These are phyloP conservation scores for Gamarada debralockiae DNA, from an alignment of 495 filamentous ascomycete genomes.

Conservation along the genomic window DNA sequence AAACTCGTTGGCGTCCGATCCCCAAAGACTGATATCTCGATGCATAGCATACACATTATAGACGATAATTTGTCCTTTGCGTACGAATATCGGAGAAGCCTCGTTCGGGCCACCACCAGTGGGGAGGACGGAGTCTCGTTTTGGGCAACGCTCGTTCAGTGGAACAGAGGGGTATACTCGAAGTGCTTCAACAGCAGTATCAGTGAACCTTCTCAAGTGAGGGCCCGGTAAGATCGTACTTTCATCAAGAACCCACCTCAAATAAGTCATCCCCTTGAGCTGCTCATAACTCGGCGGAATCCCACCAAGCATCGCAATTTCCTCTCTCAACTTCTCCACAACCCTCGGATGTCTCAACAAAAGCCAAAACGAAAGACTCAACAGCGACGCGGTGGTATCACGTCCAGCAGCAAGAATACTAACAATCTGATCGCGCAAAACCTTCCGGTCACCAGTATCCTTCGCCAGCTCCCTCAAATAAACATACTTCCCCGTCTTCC, in stretches of 20 bases:
- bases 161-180: constrained; percentile 55
- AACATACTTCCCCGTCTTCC: background rate
- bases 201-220: too few relatives aligned
- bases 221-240: background rate
- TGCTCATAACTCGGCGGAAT: constrained; percentile 15
- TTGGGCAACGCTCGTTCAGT: constrained; percentile 47
- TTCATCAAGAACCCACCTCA: constrained; percentile 30
- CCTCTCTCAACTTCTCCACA: constrained; percentile 59
- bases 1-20: constrained; percentile 45
- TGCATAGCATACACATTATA: constrained; percentile 19
- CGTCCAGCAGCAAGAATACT: constrained; percentile 54
- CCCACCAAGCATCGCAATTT: constrained; percentile 19
- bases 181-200: constrained; percentile 25
- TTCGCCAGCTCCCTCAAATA: background rate
- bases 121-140: constrained; percentile 44
- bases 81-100: constrained; percentile 39
- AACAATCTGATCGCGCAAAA: constrained; percentile 61
- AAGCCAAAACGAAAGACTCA: constrained; percentile 63
- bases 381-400: constrained; percentile 50
- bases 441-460: background rate
- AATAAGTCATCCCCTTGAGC: constrained; percentile 28
- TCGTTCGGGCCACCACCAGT: constrained; percentile 45
- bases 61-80: constrained; percentile 29
- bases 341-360: constrained; percentile 63
- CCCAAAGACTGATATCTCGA: constrained; percentile 24